phyloP scores from a whole-genome alignment of 2,329 filamentous ascomycete species.

The Epichloe baconii region DNA sequence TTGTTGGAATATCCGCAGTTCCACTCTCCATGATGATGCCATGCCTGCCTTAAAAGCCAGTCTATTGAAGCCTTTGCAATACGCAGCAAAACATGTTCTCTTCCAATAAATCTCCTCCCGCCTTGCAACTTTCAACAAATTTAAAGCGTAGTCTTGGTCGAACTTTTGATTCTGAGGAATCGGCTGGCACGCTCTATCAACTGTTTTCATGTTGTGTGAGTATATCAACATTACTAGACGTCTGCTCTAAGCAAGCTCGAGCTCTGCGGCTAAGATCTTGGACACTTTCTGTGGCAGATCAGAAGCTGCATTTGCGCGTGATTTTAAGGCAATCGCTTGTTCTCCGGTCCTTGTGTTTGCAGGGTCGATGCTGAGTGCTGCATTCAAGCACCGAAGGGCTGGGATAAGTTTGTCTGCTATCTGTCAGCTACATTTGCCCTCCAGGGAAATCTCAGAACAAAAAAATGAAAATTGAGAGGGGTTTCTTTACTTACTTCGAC shows the following conservation, averaged over 20 bases:
- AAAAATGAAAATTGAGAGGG: not conserved
- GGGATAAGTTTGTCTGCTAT: constrained; percentile 68
- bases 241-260: constrained; percentile 30
- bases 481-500: constrained; percentile 51
- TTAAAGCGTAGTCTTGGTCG: not conserved
- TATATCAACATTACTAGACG: not conserved
- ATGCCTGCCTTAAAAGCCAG: not conserved
- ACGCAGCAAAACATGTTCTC: not conserved
- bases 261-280: constrained; percentile 57
- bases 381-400: constrained; percentile 73
- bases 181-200: not conserved
- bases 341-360: constrained; percentile 62
- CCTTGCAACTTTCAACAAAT: not conserved
- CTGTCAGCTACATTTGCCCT: constrained; percentile 1
- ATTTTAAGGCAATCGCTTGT: constrained; percentile 57
- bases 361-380: constrained; percentile 55
- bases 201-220: not conserved
- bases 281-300: constrained; percentile 48
- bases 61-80: not conserved
- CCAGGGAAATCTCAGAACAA: not conserved
- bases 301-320: constrained; percentile 44
- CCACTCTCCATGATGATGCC: not conserved
- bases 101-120: not conserved
- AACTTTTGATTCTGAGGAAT: not conserved
- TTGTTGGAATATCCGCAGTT: not conserved